Evolutionary conservation across 2,329 filamentous ascomycete species (phyloP), one percentile per base, ranked within the genome.

Genomic region (Albifimbria verrucaria): DNA sequence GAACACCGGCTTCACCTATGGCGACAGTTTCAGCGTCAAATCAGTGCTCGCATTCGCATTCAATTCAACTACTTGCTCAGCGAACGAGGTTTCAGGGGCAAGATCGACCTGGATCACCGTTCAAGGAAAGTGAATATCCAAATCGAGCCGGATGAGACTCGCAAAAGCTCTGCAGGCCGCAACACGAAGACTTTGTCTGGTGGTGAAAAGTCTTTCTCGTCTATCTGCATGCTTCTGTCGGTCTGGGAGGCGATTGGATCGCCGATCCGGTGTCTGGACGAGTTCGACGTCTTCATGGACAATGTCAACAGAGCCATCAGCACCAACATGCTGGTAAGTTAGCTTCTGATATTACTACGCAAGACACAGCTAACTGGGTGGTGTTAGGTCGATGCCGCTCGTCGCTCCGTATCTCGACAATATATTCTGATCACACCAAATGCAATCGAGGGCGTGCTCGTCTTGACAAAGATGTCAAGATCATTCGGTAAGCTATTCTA

Each of bases 261-360:
- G 18, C 93, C 92, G 1, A 88, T 99, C 55, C 85, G 94, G 51
- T 99, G 94, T 65, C 78, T 99, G 51, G 94, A 99, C 71, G 94
- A 99, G 72, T 99, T 97, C 66, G 94, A 99, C 68, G 94, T 99
- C 26, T 99, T 97, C 77, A 99, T 99, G 94, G 94, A 99, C 72
- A 91, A 88, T 61, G 90, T 97, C 54, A 99, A 99, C 71, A 86
- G 94, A 55, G 90, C 89, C 52, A 89, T 95, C 61, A 95, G 90
- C 67, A 96, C 96, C 62, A 89, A 89, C 57, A 91, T 99, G 88
- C 89, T 99, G 70, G 88, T 91, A 75, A 76, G 86, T 79, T 11
- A 15, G 22, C 18, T 20, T 23, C 18, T 44, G n/a, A 36, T 36
- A 7, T 21, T 43, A 7, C 41, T 11, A 4, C 18, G 5, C 15